These are phyloP conservation scores for Dictyophora rubrovolvata DNA, from an alignment of 768 basidiomycete genomes.

Conservation along the genomic window DNA sequence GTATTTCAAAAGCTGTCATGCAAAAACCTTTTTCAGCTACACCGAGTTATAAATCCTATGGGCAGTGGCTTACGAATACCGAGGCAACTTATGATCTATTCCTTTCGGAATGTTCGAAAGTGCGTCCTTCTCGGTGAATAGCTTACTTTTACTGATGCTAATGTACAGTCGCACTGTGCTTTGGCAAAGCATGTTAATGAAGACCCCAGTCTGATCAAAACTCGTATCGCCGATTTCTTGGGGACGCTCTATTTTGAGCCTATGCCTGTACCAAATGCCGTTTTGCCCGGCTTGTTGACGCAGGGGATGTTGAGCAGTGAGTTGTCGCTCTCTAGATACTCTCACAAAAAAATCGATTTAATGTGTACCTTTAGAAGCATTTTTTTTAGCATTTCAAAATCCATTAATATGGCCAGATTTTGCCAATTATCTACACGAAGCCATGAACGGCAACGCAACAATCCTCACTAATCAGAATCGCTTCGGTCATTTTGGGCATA, in stretches of 20 bases:
- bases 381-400: conserved; percentile 2
- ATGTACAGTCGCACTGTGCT: conserved; percentile 11
- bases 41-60: conserved; percentile 6
- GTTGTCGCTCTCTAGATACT: not conserved
- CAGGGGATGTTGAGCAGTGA: conserved; percentile 8
- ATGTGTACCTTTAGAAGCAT: not conserved
- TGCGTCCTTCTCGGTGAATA: not conserved
- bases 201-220: not conserved
- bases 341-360: not conserved
- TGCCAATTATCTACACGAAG: conserved; percentile 2
- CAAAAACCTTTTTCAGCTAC: not conserved
- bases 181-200: conserved; percentile 3
- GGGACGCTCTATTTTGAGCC: conserved; percentile 9
- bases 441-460: conserved; percentile 8
- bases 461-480: not conserved
- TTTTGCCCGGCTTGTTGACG: conserved; percentile 6
- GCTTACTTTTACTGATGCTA: not conserved
- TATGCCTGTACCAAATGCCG: conserved; percentile 1
- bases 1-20: not conserved
- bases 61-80: conserved; percentile 5
- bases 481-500: not conserved
- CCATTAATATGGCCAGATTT: conserved; percentile 4
- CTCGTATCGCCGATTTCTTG: conserved; percentile 9
- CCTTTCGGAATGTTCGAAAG: conserved; percentile 9
- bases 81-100: conserved; percentile 10